These are phyloP conservation scores for Heterobasidion irregulare DNA, from an alignment of 1,284 basidiomycete genomes.

Conservation along the genomic window DNA sequence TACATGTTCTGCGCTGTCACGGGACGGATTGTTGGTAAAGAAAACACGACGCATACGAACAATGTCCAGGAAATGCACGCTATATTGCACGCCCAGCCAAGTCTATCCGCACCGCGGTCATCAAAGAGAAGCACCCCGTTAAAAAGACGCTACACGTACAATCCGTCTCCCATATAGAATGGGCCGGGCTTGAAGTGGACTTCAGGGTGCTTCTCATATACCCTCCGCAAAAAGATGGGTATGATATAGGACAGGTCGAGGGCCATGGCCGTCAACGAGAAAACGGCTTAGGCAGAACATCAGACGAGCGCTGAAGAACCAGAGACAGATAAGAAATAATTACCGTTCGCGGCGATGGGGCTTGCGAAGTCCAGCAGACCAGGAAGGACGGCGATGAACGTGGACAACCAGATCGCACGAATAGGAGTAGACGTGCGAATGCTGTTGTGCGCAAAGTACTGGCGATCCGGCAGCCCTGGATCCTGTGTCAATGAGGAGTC, in stretches of 20 bases:
- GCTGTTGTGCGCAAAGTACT: slow-evolving; percentile 71
- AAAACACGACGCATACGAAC: slow-evolving; percentile 66
- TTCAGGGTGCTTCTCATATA: slow-evolving; percentile 76
- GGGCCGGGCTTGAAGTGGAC: slow-evolving; percentile 85
- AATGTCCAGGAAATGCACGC: slow-evolving; percentile 64
- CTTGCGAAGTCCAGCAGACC: slow-evolving; percentile 74
- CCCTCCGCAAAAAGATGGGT: slow-evolving; percentile 63
- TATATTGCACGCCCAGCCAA: slow-evolving; percentile 60
- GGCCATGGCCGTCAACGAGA: slow-evolving; percentile 72
- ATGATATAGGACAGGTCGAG: slow-evolving; percentile 68
- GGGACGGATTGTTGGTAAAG: slow-evolving; percentile 61
- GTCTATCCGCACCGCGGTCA: slow-evolving; percentile 1
- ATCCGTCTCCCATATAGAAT: slow-evolving; percentile 78
- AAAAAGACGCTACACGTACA: slow-evolving; percentile 39
- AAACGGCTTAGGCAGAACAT: slow-evolving; percentile 54
- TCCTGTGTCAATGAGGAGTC: neutral
- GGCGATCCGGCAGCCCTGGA: slow-evolving; percentile 72
- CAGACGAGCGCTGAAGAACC: neutral
- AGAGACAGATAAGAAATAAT: neutral
- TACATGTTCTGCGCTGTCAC: slow-evolving; percentile 72
- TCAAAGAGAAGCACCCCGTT: too few species aligned
- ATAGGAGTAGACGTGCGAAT: slow-evolving; percentile 68
- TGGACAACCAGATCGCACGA: slow-evolving; percentile 76
- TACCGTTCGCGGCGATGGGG: slow-evolving; percentile 65
- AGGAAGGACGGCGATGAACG: slow-evolving; percentile 62